Conservation (phyloP, 2,329 filamentous ascomycete species). For the Fusarium pseudocircinatum region DNA sequence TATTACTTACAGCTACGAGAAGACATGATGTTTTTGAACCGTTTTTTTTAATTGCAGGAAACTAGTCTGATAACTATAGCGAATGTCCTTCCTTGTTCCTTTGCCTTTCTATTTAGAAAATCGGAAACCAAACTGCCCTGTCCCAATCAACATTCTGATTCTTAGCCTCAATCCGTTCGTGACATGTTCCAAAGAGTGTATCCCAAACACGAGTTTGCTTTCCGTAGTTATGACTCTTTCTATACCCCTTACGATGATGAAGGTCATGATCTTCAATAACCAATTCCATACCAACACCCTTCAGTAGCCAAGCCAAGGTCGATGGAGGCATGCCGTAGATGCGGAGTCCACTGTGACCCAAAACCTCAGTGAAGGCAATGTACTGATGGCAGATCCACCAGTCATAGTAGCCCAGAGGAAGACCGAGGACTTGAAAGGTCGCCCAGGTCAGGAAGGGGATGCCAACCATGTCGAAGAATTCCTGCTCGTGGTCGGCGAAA, state of each 20-base stretch:
- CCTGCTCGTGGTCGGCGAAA: constrained; percentile 28
- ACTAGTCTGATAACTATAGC: not conserved
- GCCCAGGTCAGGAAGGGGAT: constrained; percentile 20
- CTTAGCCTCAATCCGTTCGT: constrained; percentile 10
- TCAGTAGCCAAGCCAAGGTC: constrained; percentile 9
- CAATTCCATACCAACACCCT: not conserved
- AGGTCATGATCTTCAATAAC: constrained; percentile 29
- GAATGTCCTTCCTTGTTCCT: too few species aligned
- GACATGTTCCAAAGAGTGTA: constrained; percentile 19
- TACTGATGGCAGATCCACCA: constrained; percentile 34
- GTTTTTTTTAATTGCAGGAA: not conserved
- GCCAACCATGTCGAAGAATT: constrained; percentile 32
- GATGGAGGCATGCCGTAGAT: constrained; percentile 23
- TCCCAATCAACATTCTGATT: constrained; percentile 21
- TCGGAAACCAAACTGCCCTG: not conserved
- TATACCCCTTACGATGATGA: constrained; percentile 25
- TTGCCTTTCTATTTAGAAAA: not conserved
- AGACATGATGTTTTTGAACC: too few species aligned
- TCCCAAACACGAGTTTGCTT: constrained; percentile 29
- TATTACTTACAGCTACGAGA: not conserved
- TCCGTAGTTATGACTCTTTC: constrained; percentile 29
- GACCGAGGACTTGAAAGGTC: constrained; percentile 9
- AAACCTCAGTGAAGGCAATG: constrained; percentile 25
- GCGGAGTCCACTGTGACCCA: constrained; percentile 21
- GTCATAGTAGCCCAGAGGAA: constrained; percentile 22